Conservation (phyloP, 305 asterid genomes). For the Stenogyne calaminthoides region DNA sequence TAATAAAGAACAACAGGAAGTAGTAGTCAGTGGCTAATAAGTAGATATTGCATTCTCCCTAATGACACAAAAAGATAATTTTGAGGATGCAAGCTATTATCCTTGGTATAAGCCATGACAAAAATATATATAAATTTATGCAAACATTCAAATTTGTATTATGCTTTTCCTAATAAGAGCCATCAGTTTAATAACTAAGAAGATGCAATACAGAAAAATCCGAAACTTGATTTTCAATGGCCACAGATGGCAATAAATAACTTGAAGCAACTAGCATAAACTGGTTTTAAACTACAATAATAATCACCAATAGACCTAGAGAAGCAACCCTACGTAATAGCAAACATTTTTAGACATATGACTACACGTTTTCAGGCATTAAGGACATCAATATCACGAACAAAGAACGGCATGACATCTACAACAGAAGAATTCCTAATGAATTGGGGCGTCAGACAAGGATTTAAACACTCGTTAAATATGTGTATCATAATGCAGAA, state of each 20-base stretch:
- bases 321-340: constrained; percentile 2
- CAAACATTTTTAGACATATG: background rate
- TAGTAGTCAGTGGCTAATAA: background rate
- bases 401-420: background rate
- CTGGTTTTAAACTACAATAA: background rate
- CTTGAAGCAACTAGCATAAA: background rate
- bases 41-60: background rate
- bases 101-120: background rate
- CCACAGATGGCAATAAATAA: background rate
- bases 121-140: background rate
- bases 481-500: background rate
- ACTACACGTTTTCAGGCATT: background rate
- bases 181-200: background rate
- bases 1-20: background rate
- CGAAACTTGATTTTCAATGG: constrained; percentile 3
- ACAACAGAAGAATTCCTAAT: background rate
- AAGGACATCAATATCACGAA: background rate
- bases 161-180: constrained; percentile 12
- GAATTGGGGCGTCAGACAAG: no score
- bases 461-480: no score
- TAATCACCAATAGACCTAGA: background rate
- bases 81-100: background rate
- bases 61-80: background rate
- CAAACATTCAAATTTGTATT: background rate
- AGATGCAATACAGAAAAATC: background rate